Percentiles rank a stretch among this genome's conserved stretches.
phyloP scores from a whole-genome alignment of 2,329 filamentous ascomycete species.

The Beauveria medogensis region DNA sequence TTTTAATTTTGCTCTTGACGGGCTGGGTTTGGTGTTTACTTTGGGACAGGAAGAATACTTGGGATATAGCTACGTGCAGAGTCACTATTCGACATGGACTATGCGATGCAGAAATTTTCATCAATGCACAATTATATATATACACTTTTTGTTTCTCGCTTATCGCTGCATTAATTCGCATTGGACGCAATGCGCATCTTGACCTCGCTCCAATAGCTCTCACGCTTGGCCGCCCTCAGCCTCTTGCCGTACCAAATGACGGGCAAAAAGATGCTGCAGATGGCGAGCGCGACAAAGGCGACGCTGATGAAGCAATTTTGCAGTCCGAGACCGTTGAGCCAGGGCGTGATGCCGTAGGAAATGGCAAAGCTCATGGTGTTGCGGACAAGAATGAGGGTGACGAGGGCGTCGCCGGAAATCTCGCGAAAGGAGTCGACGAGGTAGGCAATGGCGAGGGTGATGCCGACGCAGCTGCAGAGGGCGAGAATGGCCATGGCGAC shows the following conservation, averaged over 20 bases:
- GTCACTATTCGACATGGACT: neutral
- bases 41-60: neutral
- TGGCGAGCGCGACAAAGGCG: slow-evolving; percentile 31
- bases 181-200: slow-evolving; percentile 9
- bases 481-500: slow-evolving; percentile 31
- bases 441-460: slow-evolving; percentile 31
- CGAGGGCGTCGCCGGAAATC: slow-evolving; percentile 30
- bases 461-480: slow-evolving; percentile 25
- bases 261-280: slow-evolving; percentile 32
- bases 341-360: slow-evolving; percentile 35
- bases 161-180: neutral
- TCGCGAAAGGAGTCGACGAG: slow-evolving; percentile 34
- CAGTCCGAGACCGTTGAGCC: slow-evolving; percentile 32
- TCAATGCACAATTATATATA: neutral
- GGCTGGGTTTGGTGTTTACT: neutral
- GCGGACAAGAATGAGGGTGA: slow-evolving; percentile 30
- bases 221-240: slow-evolving; percentile 16
- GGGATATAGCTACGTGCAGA: neutral
- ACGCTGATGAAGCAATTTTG: slow-evolving; percentile 36
- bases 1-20: neutral
- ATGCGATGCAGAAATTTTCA: neutral
- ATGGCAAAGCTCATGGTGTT: slow-evolving; percentile 31
- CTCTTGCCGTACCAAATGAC: slow-evolving; percentile 40
- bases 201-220: slow-evolving; percentile 16
- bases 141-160: neutral